These are phyloP conservation scores for Albophoma yamanashiensis DNA, from an alignment of 2,329 filamentous ascomycete species.

Conservation along the genomic window DNA sequence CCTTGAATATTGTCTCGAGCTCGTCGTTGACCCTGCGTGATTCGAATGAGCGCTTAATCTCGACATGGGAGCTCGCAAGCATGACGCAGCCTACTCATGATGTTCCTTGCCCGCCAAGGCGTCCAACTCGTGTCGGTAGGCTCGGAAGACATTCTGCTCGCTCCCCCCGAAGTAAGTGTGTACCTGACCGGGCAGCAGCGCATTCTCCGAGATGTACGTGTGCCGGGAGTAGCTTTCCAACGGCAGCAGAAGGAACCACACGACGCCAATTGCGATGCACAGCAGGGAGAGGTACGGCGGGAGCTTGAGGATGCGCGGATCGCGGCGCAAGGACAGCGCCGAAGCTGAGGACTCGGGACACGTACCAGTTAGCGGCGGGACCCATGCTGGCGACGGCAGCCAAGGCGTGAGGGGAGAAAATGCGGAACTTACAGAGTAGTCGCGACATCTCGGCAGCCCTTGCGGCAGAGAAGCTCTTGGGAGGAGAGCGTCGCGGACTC, in stretches of 20 bases:
- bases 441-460: slow-evolving; percentile 33
- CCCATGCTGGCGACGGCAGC: neutral
- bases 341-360: slow-evolving; percentile 31
- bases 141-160: slow-evolving; percentile 88
- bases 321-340: slow-evolving; percentile 61
- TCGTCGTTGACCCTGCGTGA: slow-evolving; percentile 50
- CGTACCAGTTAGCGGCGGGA: neutral
- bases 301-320: slow-evolving; percentile 71
- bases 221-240: slow-evolving; percentile 81
- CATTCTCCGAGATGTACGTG: slow-evolving; percentile 97
- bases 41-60: neutral
- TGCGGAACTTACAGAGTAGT: slow-evolving; percentile 37
- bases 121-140: slow-evolving; percentile 77
- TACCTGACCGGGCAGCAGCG: slow-evolving; percentile 87
- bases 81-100: slow-evolving; percentile 30
- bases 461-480: neutral
- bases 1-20: slow-evolving; percentile 64
- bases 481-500: neutral
- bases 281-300: slow-evolving; percentile 81
- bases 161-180: slow-evolving; percentile 96
- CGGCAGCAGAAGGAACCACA: slow-evolving; percentile 83
- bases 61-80: neutral
- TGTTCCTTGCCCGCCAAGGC: slow-evolving; percentile 44
- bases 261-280: slow-evolving; percentile 74
- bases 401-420: neutral